A percentile compares a stretch with the other conserved stretches of the same genome.
phyloP scores from a whole-genome alignment of 202 grass and related monocot genomes.

The Carex arenaria region DNA sequence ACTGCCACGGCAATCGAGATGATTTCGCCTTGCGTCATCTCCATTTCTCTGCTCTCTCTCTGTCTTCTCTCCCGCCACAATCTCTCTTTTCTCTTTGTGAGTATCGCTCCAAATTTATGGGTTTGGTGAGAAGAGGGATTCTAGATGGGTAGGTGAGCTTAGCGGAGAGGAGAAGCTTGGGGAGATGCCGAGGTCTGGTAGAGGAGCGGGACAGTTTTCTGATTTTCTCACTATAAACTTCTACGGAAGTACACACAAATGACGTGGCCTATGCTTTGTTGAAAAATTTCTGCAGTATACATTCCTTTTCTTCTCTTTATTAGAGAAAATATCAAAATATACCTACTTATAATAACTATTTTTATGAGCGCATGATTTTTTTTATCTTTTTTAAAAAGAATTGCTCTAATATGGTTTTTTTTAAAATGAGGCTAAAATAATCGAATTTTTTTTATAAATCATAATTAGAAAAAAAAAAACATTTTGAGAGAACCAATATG shows the following conservation, averaged over 20 bases:
- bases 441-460: not conserved
- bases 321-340: not conserved
- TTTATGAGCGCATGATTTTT: not conserved
- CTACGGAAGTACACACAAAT: not conserved
- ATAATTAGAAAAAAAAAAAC: too few species aligned
- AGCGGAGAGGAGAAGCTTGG: not conserved
- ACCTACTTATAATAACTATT: not conserved
- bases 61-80: not conserved
- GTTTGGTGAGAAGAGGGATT: conserved; percentile 5
- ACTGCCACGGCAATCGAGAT: conserved; percentile 54
- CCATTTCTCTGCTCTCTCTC: conserved; percentile 39
- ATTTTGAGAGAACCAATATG: too few species aligned
- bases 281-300: not conserved
- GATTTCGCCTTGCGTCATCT: conserved; percentile 42
- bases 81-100: not conserved
- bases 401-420: not conserved
- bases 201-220: not conserved
- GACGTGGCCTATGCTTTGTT: not conserved
- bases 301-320: not conserved
- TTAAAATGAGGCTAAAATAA: not conserved
- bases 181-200: conserved; percentile 7
- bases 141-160: conserved; percentile 30
- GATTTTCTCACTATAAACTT: not conserved
- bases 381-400: not conserved
- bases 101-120: conserved; percentile 1